Conservation (phyloP, 495 filamentous ascomycete species). For the Talaromyces stipitatus region DNA sequence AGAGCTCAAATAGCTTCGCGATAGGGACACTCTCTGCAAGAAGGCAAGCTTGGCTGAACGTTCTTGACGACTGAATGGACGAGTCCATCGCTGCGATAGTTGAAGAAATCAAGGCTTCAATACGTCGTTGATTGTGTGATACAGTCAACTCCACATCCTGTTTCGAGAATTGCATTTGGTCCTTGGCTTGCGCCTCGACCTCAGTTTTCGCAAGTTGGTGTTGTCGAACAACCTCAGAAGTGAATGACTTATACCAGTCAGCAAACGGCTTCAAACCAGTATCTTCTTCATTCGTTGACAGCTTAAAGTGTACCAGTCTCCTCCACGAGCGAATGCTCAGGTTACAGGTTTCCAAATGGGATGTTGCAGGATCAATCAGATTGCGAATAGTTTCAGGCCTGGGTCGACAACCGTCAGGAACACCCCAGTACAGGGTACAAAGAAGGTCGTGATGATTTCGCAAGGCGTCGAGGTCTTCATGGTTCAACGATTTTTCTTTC, state of each 20-base stretch:
- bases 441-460: slow-evolving; percentile 93
- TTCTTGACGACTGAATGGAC: slow-evolving; percentile 35
- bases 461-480: slow-evolving; percentile 74
- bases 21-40: slow-evolving; percentile 30
- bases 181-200: slow-evolving; percentile 47
- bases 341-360: slow-evolving; percentile 78
- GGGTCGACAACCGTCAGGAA: slow-evolving; percentile 64
- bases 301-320: slow-evolving; percentile 67
- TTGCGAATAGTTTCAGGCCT: slow-evolving; percentile 62
- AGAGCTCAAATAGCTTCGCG: slow-evolving; percentile 26
- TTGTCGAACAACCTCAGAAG: slow-evolving; percentile 48
- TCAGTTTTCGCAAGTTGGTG: slow-evolving; percentile 53
- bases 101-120: slow-evolving; percentile 51
- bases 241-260: slow-evolving; percentile 60
- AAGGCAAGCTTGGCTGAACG: slow-evolving; percentile 25
- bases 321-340: slow-evolving; percentile 79
- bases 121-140: slow-evolving; percentile 51
- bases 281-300: slow-evolving; percentile 49
- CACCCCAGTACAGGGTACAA: slow-evolving; percentile 79
- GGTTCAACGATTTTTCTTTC: slow-evolving; percentile 67
- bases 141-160: slow-evolving; percentile 49
- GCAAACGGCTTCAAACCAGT: slow-evolving; percentile 50
- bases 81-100: slow-evolving; percentile 43
- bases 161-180: slow-evolving; percentile 32
- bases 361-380: slow-evolving; percentile 68